Conservation (phyloP, 331 rosid species). For the Prunus yedoensis region DNA sequence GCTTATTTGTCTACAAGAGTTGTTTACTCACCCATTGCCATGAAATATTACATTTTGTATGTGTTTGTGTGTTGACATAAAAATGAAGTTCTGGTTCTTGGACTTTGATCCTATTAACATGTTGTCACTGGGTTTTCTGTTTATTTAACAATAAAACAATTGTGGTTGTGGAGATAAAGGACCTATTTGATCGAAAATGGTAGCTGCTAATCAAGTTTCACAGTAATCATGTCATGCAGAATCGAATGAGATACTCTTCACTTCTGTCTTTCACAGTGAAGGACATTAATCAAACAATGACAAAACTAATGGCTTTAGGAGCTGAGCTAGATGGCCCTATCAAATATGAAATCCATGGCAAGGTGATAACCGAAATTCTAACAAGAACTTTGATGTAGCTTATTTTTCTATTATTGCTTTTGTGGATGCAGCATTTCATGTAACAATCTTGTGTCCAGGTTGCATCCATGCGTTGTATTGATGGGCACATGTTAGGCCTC, state of each 20-base stretch:
- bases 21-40: background rate
- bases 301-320: slow-evolving; percentile 60
- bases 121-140: background rate
- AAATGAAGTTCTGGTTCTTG: background rate
- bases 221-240: slow-evolving; percentile 57
- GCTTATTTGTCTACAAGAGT: slow-evolving; percentile 9
- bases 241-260: slow-evolving; percentile 55
- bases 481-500: slow-evolving; percentile 73
- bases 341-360: slow-evolving; percentile 68
- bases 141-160: background rate
- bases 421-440: background rate
- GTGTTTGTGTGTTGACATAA: background rate
- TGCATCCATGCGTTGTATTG: slow-evolving; percentile 63
- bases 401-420: background rate
- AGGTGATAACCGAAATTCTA: slow-evolving; percentile 30
- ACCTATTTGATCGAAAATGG: background rate
- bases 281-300: slow-evolving; percentile 51
- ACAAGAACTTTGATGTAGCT: background rate
- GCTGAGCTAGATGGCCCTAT: slow-evolving; percentile 81
- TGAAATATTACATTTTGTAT: background rate
- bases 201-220: slow-evolving; percentile 26
- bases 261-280: slow-evolving; percentile 63
- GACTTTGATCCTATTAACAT: background rate
- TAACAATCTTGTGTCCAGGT: slow-evolving; percentile 39
- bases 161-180: background rate